These are phyloP conservation scores for Tolypocladium endophyticum DNA, from an alignment of 2,329 filamentous ascomycete genomes.

Conservation along the genomic window DNA sequence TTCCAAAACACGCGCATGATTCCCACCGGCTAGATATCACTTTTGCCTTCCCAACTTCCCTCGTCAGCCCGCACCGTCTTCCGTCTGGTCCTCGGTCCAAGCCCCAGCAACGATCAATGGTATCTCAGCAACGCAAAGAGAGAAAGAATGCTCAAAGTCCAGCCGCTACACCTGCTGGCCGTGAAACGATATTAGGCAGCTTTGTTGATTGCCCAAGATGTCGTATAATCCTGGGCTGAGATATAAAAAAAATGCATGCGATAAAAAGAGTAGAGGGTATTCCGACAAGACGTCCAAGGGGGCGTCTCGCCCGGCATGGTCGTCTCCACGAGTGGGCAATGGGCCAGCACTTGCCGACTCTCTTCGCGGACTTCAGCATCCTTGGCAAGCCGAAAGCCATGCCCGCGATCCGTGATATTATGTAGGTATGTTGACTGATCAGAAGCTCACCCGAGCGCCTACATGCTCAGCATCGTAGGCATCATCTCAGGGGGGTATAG, in stretches of 20 bases:
- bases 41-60: background rate
- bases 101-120: background rate
- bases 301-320: background rate
- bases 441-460: background rate
- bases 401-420: background rate
- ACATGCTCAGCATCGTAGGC: slow-evolving; percentile 15
- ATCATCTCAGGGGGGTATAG: slow-evolving; percentile 9
- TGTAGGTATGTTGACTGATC: background rate
- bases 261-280: background rate
- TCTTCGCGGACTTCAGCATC: background rate
- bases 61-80: background rate
- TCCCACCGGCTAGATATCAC: background rate
- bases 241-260: background rate
- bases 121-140: background rate
- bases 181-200: background rate
- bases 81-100: background rate
- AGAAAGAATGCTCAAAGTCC: background rate
- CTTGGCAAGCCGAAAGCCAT: background rate
- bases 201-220: background rate
- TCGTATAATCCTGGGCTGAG: background rate
- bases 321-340: background rate
- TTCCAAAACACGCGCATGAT: background rate
- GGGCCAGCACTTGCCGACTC: background rate
- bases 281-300: too few relatives aligned
- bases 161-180: background rate